A percentile compares a stretch with the other conserved stretches of the same genome.
Conservation (phyloP, 2,329 filamentous ascomycete species). For the Cytospora piceae region DNA sequence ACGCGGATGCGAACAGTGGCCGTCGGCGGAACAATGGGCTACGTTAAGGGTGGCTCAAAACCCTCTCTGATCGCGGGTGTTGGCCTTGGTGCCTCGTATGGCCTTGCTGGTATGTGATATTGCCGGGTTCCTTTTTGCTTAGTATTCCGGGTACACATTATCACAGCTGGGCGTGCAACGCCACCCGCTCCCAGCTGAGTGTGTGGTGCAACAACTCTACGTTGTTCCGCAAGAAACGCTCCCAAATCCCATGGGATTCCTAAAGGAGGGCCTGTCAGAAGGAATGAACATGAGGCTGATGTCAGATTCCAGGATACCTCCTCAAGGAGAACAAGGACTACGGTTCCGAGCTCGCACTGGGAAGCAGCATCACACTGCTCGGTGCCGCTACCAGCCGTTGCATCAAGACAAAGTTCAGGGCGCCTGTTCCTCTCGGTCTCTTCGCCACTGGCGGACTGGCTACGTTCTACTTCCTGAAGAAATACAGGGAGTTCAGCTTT, state of each 20-base stretch:
- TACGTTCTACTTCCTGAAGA: conserved; percentile 48
- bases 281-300: background rate
- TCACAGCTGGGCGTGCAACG: background rate
- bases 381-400: conserved; percentile 44
- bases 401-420: conserved; percentile 44
- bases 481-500: conserved; percentile 45
- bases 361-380: conserved; percentile 44
- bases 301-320: conserved; percentile 41
- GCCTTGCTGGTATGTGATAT: conserved; percentile 35
- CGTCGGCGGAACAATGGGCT: conserved; percentile 41
- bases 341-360: conserved; percentile 46
- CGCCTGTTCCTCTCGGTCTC: conserved; percentile 43
- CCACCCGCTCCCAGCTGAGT: background rate
- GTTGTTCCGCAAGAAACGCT: background rate
- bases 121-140: too few species aligned
- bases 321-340: conserved; percentile 48
- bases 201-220: background rate
- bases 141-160: background rate
- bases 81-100: conserved; percentile 40
- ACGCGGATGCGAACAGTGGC: conserved; percentile 36
- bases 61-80: conserved; percentile 42
- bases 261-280: background rate
- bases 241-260: background rate
- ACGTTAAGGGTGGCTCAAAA: conserved; percentile 37
- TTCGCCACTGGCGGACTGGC: conserved; percentile 41